These are phyloP conservation scores for Cystobasidium sp. DNA, from an alignment of 1,284 basidiomycete genomes.

Conservation along the genomic window DNA sequence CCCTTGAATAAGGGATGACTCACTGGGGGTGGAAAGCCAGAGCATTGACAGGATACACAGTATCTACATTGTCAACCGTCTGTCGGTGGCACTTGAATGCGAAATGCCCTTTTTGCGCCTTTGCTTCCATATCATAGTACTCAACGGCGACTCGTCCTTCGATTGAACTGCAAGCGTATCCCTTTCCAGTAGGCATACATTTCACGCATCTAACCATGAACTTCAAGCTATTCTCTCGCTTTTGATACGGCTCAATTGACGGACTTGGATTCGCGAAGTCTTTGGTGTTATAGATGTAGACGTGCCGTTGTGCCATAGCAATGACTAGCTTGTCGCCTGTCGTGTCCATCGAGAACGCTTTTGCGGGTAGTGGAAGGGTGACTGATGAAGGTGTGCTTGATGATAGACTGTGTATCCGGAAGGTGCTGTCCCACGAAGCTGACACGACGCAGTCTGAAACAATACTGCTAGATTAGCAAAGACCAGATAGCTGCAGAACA, in stretches of 20 bases:
- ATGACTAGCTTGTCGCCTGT: conserved; percentile 78
- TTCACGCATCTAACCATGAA: conserved; percentile 90
- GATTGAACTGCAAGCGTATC: conserved; percentile 89
- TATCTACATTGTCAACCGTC: conserved; percentile 86
- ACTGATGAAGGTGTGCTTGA: conserved; percentile 61
- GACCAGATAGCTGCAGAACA: neutral
- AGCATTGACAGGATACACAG: conserved; percentile 96
- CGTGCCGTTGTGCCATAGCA: conserved; percentile 84
- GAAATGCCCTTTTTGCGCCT: conserved; percentile 82
- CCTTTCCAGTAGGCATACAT: conserved; percentile 84
- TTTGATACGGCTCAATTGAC: conserved; percentile 65
- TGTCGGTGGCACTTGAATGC: conserved; percentile 98
- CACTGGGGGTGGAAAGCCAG: conserved; percentile 90
- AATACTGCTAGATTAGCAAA: neutral
- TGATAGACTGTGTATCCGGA: conserved; percentile 85
- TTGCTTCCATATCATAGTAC: conserved; percentile 83
- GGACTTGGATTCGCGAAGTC: conserved; percentile 62
- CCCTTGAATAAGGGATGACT: conserved; percentile 53
- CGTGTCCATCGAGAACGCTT: conserved; percentile 79
- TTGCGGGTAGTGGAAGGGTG: conserved; percentile 73
- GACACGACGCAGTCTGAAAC: conserved; percentile 71
- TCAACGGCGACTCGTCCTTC: conserved; percentile 97
- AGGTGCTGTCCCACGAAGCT: conserved; percentile 85
- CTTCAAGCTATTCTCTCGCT: conserved; percentile 89
- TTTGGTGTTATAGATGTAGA: conserved; percentile 81